Evolutionary conservation across 2,329 filamentous ascomycete genomes (phyloP).

Genomic region (Clonostachys solani): DNA sequence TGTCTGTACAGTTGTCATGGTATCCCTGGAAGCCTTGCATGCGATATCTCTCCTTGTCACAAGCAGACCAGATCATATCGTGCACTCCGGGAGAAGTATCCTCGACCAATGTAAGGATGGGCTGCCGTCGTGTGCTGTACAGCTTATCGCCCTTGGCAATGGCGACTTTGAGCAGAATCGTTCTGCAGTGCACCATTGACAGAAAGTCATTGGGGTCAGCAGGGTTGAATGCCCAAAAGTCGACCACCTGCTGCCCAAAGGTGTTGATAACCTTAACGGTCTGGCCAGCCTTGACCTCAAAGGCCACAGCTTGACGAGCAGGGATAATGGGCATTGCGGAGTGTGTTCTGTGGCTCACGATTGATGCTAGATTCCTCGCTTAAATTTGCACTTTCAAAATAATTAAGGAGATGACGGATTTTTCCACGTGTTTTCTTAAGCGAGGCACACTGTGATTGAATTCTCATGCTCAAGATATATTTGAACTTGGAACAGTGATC

Average conservation of each 20-base stretch:
- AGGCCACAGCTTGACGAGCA: slow-evolving; percentile 34
- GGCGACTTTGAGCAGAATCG: slow-evolving; percentile 18
- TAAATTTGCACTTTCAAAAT: too few species aligned
- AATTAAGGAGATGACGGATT: too few species aligned
- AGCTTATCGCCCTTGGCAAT: slow-evolving; percentile 22
- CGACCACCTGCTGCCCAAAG: slow-evolving; percentile 41
- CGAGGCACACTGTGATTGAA: too few species aligned
- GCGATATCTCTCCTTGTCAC: slow-evolving; percentile 28
- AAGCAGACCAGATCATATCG: slow-evolving; percentile 33
- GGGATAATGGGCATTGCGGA: slow-evolving; percentile 20
- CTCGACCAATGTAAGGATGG: slow-evolving; percentile 25
- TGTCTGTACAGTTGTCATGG: slow-evolving; percentile 33
- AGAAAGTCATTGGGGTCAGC: slow-evolving; percentile 22
- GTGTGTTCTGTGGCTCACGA: too few species aligned
- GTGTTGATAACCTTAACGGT: slow-evolving; percentile 40
- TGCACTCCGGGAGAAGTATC: slow-evolving; percentile 31
- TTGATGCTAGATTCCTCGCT: too few species aligned
- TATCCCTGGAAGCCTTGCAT: slow-evolving; percentile 27
- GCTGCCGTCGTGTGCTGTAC: slow-evolving; percentile 25
- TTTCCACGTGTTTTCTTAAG: too few species aligned
- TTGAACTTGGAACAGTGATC: too few species aligned
- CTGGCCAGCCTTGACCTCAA: slow-evolving; percentile 26
- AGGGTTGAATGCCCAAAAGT: slow-evolving; percentile 41
- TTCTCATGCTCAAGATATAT: too few species aligned
- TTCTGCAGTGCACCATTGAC: slow-evolving; percentile 31